Evolutionary conservation across 306 rosid genomes (phyloP).

Genomic region (Ceratonia siliqua): DNA sequence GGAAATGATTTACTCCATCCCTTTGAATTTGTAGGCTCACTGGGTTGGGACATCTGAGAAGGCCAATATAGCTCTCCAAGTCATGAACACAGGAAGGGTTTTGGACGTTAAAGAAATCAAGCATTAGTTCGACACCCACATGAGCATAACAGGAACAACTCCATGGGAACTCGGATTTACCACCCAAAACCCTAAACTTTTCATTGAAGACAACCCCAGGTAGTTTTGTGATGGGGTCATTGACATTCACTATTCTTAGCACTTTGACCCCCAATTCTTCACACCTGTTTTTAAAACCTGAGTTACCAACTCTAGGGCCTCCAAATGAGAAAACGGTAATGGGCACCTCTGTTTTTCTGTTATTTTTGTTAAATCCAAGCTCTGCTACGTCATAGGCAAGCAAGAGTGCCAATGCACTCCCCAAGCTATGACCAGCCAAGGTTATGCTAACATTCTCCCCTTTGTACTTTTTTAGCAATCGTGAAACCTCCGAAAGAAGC

Average conservation of each 20-base stretch:
- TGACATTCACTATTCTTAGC: conserved; percentile 67
- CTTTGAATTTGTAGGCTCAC: too few relatives aligned
- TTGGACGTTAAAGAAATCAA: conserved; percentile 79
- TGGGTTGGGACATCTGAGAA: conserved; percentile 49
- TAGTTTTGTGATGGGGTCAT: conserved; percentile 86
- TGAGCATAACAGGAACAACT: conserved; percentile 82
- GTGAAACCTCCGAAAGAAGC: conserved; percentile 72
- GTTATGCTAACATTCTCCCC: conserved; percentile 71
- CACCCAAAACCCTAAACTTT: conserved; percentile 81
- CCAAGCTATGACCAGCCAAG: conserved; percentile 92
- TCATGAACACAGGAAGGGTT: conserved; percentile 96
- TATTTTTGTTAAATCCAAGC: conserved; percentile 56
- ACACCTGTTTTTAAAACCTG: conserved; percentile 66
- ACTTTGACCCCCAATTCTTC: conserved; percentile 84
- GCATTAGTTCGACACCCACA: conserved; percentile 79
- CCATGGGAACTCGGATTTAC: conserved; percentile 57
- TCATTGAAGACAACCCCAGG: conserved; percentile 87
- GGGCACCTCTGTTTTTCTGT: conserved; percentile 22
- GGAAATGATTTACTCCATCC: conserved; percentile 32
- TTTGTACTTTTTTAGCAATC: conserved; percentile 55
- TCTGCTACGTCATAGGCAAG: conserved; percentile 89
- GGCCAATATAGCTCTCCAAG: conserved; percentile 61
- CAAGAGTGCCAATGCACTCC: conserved; percentile 81
- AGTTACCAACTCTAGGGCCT: conserved; percentile 87
- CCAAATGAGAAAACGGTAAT: conserved; percentile 83